phyloP scores from a whole-genome alignment of 176 grass and related monocot genomes.

The Pontederia paniculata region DNA sequence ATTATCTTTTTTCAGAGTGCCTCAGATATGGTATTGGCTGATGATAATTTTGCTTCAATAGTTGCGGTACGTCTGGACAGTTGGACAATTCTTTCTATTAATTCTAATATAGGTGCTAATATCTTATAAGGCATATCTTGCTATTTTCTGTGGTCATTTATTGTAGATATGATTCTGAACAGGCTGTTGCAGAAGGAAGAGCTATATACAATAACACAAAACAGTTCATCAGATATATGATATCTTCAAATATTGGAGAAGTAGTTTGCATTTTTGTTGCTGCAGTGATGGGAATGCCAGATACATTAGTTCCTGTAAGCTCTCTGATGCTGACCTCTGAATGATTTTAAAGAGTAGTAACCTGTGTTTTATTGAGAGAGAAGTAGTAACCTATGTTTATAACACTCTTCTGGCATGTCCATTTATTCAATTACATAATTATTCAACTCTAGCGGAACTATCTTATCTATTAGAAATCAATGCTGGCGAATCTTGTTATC shows the following conservation, averaged over 20 bases:
- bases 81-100: not conserved
- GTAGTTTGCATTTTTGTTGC: constrained; percentile 99
- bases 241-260: constrained; percentile 98
- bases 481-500: too few relatives aligned
- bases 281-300: constrained; percentile 93
- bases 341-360: not conserved
- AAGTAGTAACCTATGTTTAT: not conserved
- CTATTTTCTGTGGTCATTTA: constrained; percentile 12
- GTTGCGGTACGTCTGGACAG: constrained; percentile 59
- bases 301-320: constrained; percentile 91
- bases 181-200: constrained; percentile 97
- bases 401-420: too few relatives aligned
- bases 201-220: constrained; percentile 99
- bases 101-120: not conserved
- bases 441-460: too few relatives aligned
- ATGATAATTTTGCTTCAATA: constrained; percentile 98
- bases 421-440: too few relatives aligned
- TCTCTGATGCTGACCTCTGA: constrained; percentile 18
- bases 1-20: constrained; percentile 62
- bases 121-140: not conserved
- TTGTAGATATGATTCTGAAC: constrained; percentile 25
- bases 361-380: too few relatives aligned
- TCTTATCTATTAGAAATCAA: too few relatives aligned
- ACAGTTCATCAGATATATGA: constrained; percentile 99
- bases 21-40: constrained; percentile 97